These are phyloP conservation scores for Ceratobasidium sp. DNA, from an alignment of 1,284 basidiomycete genomes.

Conservation along the genomic window DNA sequence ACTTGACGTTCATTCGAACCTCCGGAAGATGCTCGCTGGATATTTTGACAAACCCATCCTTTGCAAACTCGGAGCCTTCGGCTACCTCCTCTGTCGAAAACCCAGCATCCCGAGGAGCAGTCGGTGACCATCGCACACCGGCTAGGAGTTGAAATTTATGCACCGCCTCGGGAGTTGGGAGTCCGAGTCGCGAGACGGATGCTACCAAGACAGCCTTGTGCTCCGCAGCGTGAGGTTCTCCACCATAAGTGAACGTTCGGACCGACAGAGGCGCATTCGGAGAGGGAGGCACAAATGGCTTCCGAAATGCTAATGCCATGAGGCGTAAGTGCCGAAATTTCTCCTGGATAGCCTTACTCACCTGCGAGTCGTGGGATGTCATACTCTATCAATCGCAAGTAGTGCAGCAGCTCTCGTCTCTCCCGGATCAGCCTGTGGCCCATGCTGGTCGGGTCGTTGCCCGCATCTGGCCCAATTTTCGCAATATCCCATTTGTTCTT, in stretches of 20 bases:
- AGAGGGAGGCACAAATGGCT: constrained; percentile 72
- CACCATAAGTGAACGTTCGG: constrained; percentile 76
- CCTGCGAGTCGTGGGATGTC: constrained; percentile 83
- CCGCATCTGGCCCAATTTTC: constrained; percentile 49
- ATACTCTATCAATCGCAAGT: constrained; percentile 81
- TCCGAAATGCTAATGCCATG: constrained; percentile 66
- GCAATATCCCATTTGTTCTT: constrained; percentile 41
- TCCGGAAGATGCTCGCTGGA: constrained; percentile 81
- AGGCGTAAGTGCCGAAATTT: constrained; percentile 36
- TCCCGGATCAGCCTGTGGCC: constrained; percentile 74
- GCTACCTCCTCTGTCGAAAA: constrained; percentile 53
- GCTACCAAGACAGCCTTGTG: constrained; percentile 75
- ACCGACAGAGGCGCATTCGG: constrained; percentile 65
- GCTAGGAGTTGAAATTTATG: constrained; percentile 84
- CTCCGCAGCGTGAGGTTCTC: constrained; percentile 70
- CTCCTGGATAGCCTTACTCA: constrained; percentile 55
- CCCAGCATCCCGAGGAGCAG: constrained; percentile 72
- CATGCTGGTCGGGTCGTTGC: constrained; percentile 63
- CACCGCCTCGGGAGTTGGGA: constrained; percentile 65
- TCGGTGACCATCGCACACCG: constrained; percentile 79
- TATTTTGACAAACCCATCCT: constrained; percentile 82
- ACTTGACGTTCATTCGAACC: constrained; percentile 83
- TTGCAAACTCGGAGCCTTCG: constrained; percentile 27
- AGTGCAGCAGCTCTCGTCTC: constrained; percentile 71
- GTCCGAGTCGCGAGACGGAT: constrained; percentile 72